phyloP scores from a whole-genome alignment of 352 stramenopile genomes.

The Pythium brassicae region DNA sequence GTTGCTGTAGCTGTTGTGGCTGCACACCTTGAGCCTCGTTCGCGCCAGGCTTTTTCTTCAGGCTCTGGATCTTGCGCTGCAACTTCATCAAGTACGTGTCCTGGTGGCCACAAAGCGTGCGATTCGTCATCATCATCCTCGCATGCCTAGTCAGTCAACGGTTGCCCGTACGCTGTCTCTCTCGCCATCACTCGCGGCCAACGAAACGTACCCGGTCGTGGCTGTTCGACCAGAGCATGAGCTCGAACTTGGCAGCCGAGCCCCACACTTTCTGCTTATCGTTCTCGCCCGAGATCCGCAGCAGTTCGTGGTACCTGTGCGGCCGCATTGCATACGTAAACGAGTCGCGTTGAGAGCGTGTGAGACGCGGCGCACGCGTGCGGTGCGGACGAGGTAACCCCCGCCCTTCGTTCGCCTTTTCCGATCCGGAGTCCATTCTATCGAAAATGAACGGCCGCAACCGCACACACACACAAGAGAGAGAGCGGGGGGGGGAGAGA shows the following conservation, averaged over 20 bases:
- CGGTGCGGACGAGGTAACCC: too few species aligned
- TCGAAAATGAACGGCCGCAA: neutral
- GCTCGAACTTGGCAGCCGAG: constrained; percentile 82
- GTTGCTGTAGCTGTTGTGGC: constrained; percentile 16
- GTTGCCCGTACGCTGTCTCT: neutral
- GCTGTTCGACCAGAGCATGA: constrained; percentile 82
- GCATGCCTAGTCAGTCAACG: neutral
- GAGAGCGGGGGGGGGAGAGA: neutral
- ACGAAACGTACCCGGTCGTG: constrained; percentile 41
- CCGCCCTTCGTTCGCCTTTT: too few species aligned
- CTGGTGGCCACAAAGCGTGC: constrained; percentile 19
- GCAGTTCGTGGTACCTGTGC: constrained; percentile 76
- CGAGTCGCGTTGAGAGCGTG: too few species aligned
- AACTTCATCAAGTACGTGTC: constrained; percentile 81
- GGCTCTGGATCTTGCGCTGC: constrained; percentile 77
- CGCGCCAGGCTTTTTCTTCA: constrained; percentile 65
- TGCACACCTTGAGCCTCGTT: constrained; percentile 18
- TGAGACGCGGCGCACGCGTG: neutral
- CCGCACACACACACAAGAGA: neutral
- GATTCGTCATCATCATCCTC: too few species aligned
- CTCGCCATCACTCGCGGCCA: neutral
- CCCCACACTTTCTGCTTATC: constrained; percentile 85
- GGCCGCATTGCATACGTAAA: neutral
- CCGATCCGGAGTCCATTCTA: too few species aligned
- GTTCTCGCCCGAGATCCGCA: constrained; percentile 75